Evolutionary conservation across 176 grass and related monocot genomes (phyloP).

Genomic region (Eragrostis nindensis): DNA sequence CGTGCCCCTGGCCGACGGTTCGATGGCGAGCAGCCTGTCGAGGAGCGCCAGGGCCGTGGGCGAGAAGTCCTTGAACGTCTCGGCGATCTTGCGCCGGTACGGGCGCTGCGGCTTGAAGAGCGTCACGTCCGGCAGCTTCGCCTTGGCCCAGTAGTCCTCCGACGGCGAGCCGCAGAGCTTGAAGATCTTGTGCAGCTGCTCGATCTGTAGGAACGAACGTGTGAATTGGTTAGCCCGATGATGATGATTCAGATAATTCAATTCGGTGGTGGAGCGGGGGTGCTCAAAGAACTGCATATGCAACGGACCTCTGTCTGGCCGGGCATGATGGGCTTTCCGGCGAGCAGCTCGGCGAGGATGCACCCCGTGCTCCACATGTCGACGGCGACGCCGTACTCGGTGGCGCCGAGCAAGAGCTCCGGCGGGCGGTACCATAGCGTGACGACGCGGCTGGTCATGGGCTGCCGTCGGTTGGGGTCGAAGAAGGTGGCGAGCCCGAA

Average conservation of each 20-base stretch:
- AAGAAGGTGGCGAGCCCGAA: constrained; percentile 74
- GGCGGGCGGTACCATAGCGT: constrained; percentile 79
- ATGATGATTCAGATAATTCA: neutral
- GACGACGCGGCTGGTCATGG: constrained; percentile 69
- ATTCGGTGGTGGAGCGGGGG: neutral
- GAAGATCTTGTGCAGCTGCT: constrained; percentile 92
- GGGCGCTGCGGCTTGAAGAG: constrained; percentile 79
- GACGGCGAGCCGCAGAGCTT: constrained; percentile 88
- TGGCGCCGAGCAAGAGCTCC: constrained; percentile 73
- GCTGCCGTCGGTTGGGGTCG: constrained; percentile 39
- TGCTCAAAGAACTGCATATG: neutral
- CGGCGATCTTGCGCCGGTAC: constrained; percentile 59
- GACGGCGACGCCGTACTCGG: constrained; percentile 57
- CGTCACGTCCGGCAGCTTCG: constrained; percentile 66
- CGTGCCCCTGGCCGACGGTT: constrained; percentile 58
- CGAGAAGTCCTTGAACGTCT: constrained; percentile 72
- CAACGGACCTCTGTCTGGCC: constrained; percentile 64
- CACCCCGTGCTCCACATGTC: constrained; percentile 76
- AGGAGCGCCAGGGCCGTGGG: constrained; percentile 54
- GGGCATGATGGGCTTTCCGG: constrained; percentile 74
- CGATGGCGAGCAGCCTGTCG: constrained; percentile 73
- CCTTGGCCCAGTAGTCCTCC: constrained; percentile 76
- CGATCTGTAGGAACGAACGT: constrained; percentile 52
- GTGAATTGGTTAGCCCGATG: neutral
- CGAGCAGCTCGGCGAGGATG: constrained; percentile 72